Base-by-base conservation (phyloP, 1,284 basidiomycete species). In the Sporisorium graminicola region DNA sequence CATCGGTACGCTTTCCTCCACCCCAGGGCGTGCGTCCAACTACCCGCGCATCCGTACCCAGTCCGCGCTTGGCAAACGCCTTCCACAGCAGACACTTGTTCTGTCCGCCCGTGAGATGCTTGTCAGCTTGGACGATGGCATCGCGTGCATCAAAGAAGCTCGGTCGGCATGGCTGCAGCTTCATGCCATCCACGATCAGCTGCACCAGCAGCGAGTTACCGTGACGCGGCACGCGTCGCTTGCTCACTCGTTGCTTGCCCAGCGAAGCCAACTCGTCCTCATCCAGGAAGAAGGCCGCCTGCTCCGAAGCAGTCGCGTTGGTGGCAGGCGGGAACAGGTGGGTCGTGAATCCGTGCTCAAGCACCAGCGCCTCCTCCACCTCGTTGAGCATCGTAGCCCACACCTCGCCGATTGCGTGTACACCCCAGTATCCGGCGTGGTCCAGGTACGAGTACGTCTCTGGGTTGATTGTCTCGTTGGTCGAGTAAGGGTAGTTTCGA, bases 361-460 rank as follows among this genome's bases (percentile, higher is more conserved):
- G 50, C 52, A 78, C 76, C 51, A 82, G 64, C 29, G 70, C 70
- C 31, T 82, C 82, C 51, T 74, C 78, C 10, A 82, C 60, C 55
- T 82, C 90, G 90, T 93, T 97, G 66, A 98, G 91, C 67, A 97
- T 91, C 88, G 97, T 89, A 20, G 95, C 95, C 95, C 95, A 98
- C 66, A 98, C 95, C 87, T 95, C 94, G 65, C 94, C 94, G 70
- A 95, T 92, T 43, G 93, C 92, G 86, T 95, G 93, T 22, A 87
- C 87, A 53, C 85, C 67, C 65, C 68, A 80, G 58, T 86, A 86
- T 18, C 94, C 93, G 59, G 93, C 92, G 87, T 92, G 92, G 88
- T 98, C 94, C 47, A 98, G 91, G n/a, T 92, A 95, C 90, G 94
- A 92, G 89, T 98, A 98, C 0, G 91, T 93, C 68, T 92, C 93